Conservation (phyloP, 1,139 yeast species). For the Sugiyamaella novakii region DNA sequence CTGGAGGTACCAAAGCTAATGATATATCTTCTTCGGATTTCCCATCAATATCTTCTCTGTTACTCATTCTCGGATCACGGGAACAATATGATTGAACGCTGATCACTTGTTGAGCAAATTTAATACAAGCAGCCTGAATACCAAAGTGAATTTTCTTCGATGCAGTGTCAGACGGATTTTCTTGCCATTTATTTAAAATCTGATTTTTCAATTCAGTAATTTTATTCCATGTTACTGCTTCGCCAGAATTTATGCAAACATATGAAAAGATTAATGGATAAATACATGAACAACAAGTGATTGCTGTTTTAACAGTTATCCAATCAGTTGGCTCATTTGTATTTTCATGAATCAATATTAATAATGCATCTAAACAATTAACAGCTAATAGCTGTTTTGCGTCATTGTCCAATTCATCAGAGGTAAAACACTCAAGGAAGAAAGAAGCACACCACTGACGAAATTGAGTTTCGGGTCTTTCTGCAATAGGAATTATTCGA, state of each 20-base stretch:
- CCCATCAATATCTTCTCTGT: not conserved
- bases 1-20: conserved; percentile 58
- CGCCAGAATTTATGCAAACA: conserved; percentile 35
- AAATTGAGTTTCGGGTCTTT: conserved; percentile 39
- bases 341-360: conserved; percentile 31
- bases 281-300: conserved; percentile 39
- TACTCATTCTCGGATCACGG: conserved; percentile 40
- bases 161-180: conserved; percentile 24
- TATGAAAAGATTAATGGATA: conserved; percentile 42
- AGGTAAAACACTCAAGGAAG: conserved; percentile 44
- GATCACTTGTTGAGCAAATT: conserved; percentile 71
- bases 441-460: conserved; percentile 46
- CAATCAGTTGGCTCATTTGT: conserved; percentile 31
- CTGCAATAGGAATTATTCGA: conserved; percentile 44
- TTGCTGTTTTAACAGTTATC: conserved; percentile 38
- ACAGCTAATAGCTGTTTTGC: conserved; percentile 38
- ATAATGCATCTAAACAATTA: conserved; percentile 40
- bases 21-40: conserved; percentile 51
- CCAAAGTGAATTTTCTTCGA: conserved; percentile 34
- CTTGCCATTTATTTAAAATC: conserved; percentile 40
- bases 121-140: conserved; percentile 65
- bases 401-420: conserved; percentile 35
- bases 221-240: conserved; percentile 38
- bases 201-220: conserved; percentile 38
- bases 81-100: conserved; percentile 64